phyloP scores from a whole-genome alignment of 495 filamentous ascomycete species.

The Neohortaea acidophila region DNA sequence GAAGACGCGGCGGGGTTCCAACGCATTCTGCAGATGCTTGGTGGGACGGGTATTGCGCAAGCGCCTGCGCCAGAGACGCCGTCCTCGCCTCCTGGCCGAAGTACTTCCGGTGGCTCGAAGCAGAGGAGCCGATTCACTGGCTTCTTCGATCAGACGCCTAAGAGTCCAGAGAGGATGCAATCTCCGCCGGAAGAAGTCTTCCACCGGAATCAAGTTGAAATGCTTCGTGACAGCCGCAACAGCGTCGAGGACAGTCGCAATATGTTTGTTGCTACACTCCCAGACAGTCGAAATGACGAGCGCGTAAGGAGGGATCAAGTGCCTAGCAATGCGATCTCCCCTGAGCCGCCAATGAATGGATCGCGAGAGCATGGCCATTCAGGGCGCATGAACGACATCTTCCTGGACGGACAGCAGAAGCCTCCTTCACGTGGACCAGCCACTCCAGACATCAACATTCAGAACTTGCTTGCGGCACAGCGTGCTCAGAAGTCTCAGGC shows the following conservation, averaged over 20 bases:
- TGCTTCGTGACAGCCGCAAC: background rate
- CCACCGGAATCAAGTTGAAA: background rate
- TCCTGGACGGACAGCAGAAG: slow-evolving; percentile 9
- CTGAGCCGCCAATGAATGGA: slow-evolving; percentile 3
- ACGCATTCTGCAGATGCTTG: slow-evolving; percentile 71
- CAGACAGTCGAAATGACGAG: background rate
- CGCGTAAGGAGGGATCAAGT: background rate
- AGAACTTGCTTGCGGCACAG: slow-evolving; percentile 12
- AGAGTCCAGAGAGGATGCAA: slow-evolving; percentile 14
- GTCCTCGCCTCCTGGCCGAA: slow-evolving; percentile 8
- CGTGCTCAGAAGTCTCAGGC: slow-evolving; percentile 5
- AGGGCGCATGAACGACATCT: slow-evolving; percentile 11
- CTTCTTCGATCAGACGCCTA: slow-evolving; percentile 15
- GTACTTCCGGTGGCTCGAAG: slow-evolving; percentile 2
- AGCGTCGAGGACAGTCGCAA: slow-evolving; percentile 2
- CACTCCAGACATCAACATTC: slow-evolving; percentile 14
- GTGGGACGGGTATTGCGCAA: slow-evolving; percentile 28
- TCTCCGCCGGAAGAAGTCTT: slow-evolving; percentile 1
- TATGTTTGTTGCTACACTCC: slow-evolving; percentile 1
- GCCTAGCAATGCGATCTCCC: slow-evolving; percentile 1
- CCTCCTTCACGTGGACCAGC: slow-evolving; percentile 7
- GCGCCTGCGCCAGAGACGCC: slow-evolving; percentile 5
- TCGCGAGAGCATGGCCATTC: slow-evolving; percentile 1
- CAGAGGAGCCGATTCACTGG: slow-evolving; percentile 12
- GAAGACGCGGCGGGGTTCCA: slow-evolving; percentile 86